phyloP scores from a whole-genome alignment of 2,329 filamentous ascomycete species.

The Ramularia collo-cygni region DNA sequence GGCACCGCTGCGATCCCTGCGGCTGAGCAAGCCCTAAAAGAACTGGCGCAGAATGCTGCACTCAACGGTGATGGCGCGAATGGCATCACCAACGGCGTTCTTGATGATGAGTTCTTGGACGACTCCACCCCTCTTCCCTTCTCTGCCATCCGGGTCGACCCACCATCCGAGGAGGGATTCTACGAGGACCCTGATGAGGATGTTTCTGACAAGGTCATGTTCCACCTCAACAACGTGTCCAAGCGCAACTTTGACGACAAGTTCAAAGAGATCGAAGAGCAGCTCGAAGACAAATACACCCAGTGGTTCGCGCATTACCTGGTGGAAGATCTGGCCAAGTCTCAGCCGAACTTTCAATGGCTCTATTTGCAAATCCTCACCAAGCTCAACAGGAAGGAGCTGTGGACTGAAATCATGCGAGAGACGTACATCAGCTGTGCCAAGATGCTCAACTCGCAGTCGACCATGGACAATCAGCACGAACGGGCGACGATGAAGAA shows the following conservation, averaged over 20 bases:
- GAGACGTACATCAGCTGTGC: slow-evolving; percentile 86
- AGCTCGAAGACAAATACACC: slow-evolving; percentile 72
- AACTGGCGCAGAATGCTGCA: slow-evolving; percentile 23
- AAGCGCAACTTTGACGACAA: slow-evolving; percentile 81
- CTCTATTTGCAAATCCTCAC: slow-evolving; percentile 87
- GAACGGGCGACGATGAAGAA: slow-evolving; percentile 90
- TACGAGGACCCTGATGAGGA: slow-evolving; percentile 81
- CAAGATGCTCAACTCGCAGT: slow-evolving; percentile 82
- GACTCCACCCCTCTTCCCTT: slow-evolving; percentile 67
- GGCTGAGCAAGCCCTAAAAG: slow-evolving; percentile 26
- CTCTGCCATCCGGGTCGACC: slow-evolving; percentile 68
- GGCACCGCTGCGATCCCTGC: slow-evolving; percentile 56
- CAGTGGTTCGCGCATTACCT: slow-evolving; percentile 96
- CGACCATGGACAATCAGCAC: slow-evolving; percentile 72
- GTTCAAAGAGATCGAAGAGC: slow-evolving; percentile 70
- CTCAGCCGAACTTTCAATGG: slow-evolving; percentile 93
- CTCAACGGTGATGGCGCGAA: slow-evolving; percentile 27
- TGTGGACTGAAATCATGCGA: slow-evolving; percentile 85
- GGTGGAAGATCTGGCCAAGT: slow-evolving; percentile 91
- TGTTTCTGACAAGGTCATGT: slow-evolving; percentile 86
- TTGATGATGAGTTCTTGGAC: slow-evolving; percentile 53
- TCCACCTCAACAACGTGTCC: slow-evolving; percentile 94
- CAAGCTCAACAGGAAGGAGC: slow-evolving; percentile 66
- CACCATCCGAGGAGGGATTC: slow-evolving; percentile 53
- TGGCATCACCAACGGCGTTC: slow-evolving; percentile 65